phyloP scores from a whole-genome alignment of 352 stramenopile genomes.

The Saprolegnia diclina region DNA sequence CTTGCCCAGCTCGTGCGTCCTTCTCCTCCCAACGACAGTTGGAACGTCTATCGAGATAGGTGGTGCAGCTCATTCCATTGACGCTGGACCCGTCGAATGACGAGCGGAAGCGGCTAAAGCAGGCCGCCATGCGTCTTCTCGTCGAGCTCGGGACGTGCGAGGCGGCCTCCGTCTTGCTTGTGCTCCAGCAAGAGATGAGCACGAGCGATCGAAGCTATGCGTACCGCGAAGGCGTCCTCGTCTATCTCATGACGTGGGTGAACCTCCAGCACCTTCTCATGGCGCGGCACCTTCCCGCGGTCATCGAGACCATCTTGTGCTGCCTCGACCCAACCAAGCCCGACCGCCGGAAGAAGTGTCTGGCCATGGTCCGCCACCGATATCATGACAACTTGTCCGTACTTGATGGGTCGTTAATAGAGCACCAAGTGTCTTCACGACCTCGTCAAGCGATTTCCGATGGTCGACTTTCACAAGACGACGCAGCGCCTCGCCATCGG shows the following conservation, averaged over 20 bases:
- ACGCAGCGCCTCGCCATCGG: conserved; percentile 79
- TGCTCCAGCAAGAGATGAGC: conserved; percentile 82
- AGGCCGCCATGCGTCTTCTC: conserved; percentile 67
- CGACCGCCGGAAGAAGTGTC: conserved; percentile 66
- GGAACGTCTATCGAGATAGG: neutral
- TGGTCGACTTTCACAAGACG: conserved; percentile 85
- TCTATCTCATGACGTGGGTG: conserved; percentile 76
- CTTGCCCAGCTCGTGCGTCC: conserved; percentile 29
- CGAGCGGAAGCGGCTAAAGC: conserved; percentile 14
- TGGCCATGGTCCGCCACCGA: conserved; percentile 36
- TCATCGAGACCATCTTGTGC: conserved; percentile 82
- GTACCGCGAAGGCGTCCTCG: conserved; percentile 63
- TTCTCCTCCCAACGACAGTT: neutral
- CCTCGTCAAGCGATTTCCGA: conserved; percentile 76
- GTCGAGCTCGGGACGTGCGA: conserved; percentile 74
- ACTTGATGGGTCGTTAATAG: neutral
- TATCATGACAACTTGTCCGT: neutral
- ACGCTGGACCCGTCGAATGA: conserved; percentile 12
- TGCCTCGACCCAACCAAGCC: conserved; percentile 81
- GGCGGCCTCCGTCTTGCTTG: conserved; percentile 61
- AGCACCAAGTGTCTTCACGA: conserved; percentile 77
- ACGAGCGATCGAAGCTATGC: conserved; percentile 55
- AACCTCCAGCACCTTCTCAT: conserved; percentile 80
- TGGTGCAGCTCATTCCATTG: conserved; percentile 23
- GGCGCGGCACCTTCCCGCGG: conserved; percentile 71